Conservation (phyloP, 1,139 yeast species). For the Zygosaccharomyces sapae region DNA sequence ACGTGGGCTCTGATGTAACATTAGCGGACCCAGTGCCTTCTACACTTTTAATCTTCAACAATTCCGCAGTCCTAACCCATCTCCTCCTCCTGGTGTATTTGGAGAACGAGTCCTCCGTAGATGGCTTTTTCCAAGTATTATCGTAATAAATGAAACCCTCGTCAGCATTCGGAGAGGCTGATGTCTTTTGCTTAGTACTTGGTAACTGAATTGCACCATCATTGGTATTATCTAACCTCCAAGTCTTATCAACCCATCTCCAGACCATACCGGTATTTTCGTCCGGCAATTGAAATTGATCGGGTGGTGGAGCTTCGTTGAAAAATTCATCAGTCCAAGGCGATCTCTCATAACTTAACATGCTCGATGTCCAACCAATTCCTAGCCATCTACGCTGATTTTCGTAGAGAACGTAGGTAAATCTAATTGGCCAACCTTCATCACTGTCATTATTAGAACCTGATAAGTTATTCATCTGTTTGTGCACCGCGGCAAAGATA, state of each 20-base stretch:
- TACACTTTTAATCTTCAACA: constrained; percentile 40
- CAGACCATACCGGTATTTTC: constrained; percentile 68
- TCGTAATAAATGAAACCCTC: constrained; percentile 89
- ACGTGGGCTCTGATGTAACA: neutral
- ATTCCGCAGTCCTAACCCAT: constrained; percentile 93
- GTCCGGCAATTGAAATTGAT: constrained; percentile 73
- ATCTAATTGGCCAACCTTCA: constrained; percentile 68
- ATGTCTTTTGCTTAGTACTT: constrained; percentile 60
- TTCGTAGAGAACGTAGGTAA: constrained; percentile 87
- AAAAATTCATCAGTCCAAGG: constrained; percentile 97
- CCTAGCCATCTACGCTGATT: constrained; percentile 98
- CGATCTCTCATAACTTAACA: constrained; percentile 86
- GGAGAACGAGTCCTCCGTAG: constrained; percentile 81
- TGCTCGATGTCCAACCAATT: constrained; percentile 93
- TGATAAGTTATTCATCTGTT: constrained; percentile 30
- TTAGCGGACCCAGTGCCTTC: constrained; percentile 2
- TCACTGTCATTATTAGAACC: constrained; percentile 29
- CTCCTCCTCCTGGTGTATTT: constrained; percentile 91
- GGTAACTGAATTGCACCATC: constrained; percentile 78
- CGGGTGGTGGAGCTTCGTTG: constrained; percentile 77
- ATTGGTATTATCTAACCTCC: constrained; percentile 86
- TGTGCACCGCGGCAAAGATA: constrained; percentile 35
- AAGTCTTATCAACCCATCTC: constrained; percentile 92
- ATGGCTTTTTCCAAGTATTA: constrained; percentile 90
- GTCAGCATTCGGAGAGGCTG: constrained; percentile 71